These are phyloP conservation scores for Parafenestella ontariensis DNA, from an alignment of 2,329 filamentous ascomycete genomes.

Conservation along the genomic window DNA sequence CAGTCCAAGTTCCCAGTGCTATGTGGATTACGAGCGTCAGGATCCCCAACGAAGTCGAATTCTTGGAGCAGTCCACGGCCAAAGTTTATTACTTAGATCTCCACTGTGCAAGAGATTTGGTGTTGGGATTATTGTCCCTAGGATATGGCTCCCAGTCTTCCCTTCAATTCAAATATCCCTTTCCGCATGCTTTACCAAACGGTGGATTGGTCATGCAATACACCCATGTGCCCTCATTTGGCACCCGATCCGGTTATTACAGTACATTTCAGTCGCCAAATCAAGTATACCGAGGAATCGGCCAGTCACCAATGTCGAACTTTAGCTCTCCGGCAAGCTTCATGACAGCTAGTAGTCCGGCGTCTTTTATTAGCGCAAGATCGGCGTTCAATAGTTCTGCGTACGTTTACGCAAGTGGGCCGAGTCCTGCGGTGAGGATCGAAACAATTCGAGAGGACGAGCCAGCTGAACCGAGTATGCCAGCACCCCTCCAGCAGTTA, in stretches of 20 bases:
- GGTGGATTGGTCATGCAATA: too few relatives aligned
- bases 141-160: too few relatives aligned
- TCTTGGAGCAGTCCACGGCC: too few relatives aligned
- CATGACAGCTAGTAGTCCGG: constrained; percentile 1
- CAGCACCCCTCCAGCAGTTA: neutral
- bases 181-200: too few relatives aligned
- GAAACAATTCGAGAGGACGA: constrained; percentile 4
- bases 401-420: neutral
- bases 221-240: neutral
- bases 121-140: too few relatives aligned
- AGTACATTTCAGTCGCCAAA: neutral
- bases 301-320: neutral
- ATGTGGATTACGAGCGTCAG: too few relatives aligned
- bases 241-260: neutral
- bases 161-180: too few relatives aligned
- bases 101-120: too few relatives aligned
- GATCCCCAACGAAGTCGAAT: too few relatives aligned
- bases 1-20: too few relatives aligned
- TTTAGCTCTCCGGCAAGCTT: constrained; percentile 2
- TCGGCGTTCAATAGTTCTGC: neutral
- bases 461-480: neutral
- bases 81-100: too few relatives aligned
- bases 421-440: neutral
- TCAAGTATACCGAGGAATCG: neutral
- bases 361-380: constrained; percentile 1